Evolutionary conservation across 257 asterid genomes (phyloP), one percentile per base, ranked within the genome.

Genomic region (Solanum raphanifolium): DNA sequence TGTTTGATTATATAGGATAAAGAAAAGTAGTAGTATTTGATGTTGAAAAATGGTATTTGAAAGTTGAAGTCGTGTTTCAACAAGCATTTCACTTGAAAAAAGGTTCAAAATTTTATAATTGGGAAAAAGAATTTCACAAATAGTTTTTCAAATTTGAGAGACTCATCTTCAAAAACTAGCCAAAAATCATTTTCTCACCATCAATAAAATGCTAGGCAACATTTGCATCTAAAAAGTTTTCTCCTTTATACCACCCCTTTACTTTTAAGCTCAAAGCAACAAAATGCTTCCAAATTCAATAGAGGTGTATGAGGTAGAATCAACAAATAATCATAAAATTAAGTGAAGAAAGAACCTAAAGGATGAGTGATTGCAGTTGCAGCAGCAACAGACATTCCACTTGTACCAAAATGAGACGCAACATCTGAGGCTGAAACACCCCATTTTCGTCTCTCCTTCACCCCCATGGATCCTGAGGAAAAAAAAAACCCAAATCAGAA

Each of bases 311-410:
- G 13, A 13, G 84, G 35, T 25, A 41, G 36, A 78, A 41, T 78
- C 84, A 25, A 41, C 46, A 46, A 27, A 81, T 41, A 65, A 41
- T 66, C 88, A 73, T 60, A 85, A 39, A 43, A 41, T 25, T 38
- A 73, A 72, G 84, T 85, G 9, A 34, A 38, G 74, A 34, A 72
- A 32, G 8, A 31, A 86, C 99, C 99, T 94, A 97, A 89, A 90
- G 99, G 99, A 89, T 97, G 99, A 35, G 99, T 97, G 86, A 95
- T 81, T 83, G 89, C 98, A 35, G 99, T 97, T 25, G 99, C 98
- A 62, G 95, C 92, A 88, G 99, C 99, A 89, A 97, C 98, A 58
- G 99, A 93, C 79, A 93, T 62, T 87, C 99, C 99, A 87, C 98
- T 95, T 52, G 98, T 94, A 39, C 98, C 98, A 87, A 97, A 97